Evolutionary conservation across 306 rosid species (phyloP), one percentile per base, ranked within the genome.

Genomic region (Glycyrrhiza uralensis): DNA sequence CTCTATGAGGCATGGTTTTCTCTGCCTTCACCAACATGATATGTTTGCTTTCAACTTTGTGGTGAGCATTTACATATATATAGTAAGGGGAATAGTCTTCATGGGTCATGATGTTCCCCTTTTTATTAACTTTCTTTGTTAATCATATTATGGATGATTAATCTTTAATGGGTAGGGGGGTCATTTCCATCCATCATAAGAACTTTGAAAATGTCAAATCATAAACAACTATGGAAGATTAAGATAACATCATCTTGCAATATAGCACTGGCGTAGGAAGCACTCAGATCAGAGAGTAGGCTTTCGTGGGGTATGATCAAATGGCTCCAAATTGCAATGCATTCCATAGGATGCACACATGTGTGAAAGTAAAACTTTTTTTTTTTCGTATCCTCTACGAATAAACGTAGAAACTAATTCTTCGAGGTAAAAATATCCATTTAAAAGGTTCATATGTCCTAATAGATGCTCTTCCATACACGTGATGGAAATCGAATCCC

Each of bases 1-100:
- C 72, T 30, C 59, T 61, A 61, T 44, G 19, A 38, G 76, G 45
- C 80, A 84, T 76, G 77, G 29, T 63, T 63, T 66, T 58, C 69
- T 68, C 85, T 44, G 36, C 58, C 51, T 66, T 76, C 57, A 50
- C 82, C 69, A 60, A 7, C 69, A 80, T 61, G 49, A 3, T n/a
- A n/a, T 54, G 26, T 72, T 24, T 49, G 23, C 62, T 63, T 57
- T 32, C 68, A 57, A 19, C 72, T 36, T 50, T 33, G 50, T 51
- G 46, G 13, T 24, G 8, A 7, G 14, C 23, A n/a, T 10, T 32
- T n/a, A n/a, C n/a, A n/a, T n/a, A 46, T 62, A 39, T n/a, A 63
- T 26, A 29, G 11, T 6, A 6, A 14, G 42, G 9, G 17, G 36
- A 18, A 81, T 83, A 18, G 14, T 64, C 74, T 52, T 44, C 4